Conservation (phyloP, 2,329 filamentous ascomycete genomes). For the Monilinia aucupariae region DNA sequence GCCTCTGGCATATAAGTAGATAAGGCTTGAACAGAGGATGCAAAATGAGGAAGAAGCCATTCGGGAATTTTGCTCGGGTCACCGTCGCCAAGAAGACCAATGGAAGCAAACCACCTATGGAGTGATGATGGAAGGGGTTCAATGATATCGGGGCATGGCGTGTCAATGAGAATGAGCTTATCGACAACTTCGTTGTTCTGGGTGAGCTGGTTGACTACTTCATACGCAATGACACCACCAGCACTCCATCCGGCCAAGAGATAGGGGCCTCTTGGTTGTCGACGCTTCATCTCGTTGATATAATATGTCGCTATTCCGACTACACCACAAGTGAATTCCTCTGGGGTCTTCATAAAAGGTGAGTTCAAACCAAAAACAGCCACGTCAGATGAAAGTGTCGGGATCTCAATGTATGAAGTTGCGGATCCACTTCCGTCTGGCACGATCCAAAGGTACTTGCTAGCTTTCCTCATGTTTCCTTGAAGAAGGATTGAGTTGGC, state of each 20-base stretch:
- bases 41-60: conserved; percentile 16
- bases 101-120: conserved; percentile 61
- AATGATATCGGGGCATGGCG: conserved; percentile 61
- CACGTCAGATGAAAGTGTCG: conserved; percentile 41
- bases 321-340: conserved; percentile 60
- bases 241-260: conserved; percentile 70
- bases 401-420: conserved; percentile 31
- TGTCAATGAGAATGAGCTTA: conserved; percentile 59
- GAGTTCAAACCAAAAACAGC: conserved; percentile 59
- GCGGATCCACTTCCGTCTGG: conserved; percentile 46
- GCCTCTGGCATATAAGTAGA: conserved; percentile 14
- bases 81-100: conserved; percentile 63
- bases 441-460: conserved; percentile 41
- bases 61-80: conserved; percentile 42
- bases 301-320: conserved; percentile 60
- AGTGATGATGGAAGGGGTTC: conserved; percentile 53
- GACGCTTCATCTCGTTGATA: conserved; percentile 63
- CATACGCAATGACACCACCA: conserved; percentile 66
- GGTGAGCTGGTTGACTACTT: conserved; percentile 56
- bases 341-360: conserved; percentile 64
- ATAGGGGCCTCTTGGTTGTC: conserved; percentile 64
- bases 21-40: conserved; percentile 9
- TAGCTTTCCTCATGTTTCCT: conserved; percentile 45
- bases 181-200: conserved; percentile 53
- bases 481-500: conserved; percentile 39